phyloP scores from a whole-genome alignment of 192 early-diverging fungal genomes.

The Chytriomyces sp. region DNA sequence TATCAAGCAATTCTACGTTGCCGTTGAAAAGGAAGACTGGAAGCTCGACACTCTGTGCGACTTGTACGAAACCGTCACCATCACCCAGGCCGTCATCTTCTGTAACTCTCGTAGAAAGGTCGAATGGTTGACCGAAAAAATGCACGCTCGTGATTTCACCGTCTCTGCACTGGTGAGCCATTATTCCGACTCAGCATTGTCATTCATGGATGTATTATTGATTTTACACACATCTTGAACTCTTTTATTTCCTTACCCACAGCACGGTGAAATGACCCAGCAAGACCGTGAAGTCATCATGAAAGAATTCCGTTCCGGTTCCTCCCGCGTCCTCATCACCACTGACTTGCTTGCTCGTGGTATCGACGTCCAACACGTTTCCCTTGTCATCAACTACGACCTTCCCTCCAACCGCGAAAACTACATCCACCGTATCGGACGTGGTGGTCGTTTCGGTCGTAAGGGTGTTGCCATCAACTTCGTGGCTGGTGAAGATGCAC shows the following conservation, averaged over 20 bases:
- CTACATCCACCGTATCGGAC: conserved; percentile 98
- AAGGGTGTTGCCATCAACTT: conserved; percentile 99
- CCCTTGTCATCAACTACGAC: conserved; percentile 98
- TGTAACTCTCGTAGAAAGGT: conserved; percentile 99
- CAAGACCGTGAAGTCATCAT: conserved; percentile 97
- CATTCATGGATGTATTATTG: background rate
- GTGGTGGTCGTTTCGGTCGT: conserved; percentile 95
- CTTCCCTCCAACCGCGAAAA: conserved; percentile 94
- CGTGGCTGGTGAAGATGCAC: conserved; percentile 93
- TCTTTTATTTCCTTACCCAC: background rate
- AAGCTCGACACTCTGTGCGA: conserved; percentile 98
- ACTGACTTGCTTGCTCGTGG: conserved; percentile 99
- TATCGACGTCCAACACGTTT: conserved; percentile 99
- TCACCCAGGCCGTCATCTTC: conserved; percentile 99
- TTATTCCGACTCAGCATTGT: background rate
- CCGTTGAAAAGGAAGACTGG: conserved; percentile 99
- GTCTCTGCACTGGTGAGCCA: conserved; percentile 80
- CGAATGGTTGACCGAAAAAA: conserved; percentile 96
- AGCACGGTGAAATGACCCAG: conserved; percentile 98
- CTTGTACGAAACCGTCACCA: conserved; percentile 97
- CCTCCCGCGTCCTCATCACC: conserved; percentile 94
- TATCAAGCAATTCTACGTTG: conserved; percentile 98
- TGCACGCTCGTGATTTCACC: conserved; percentile 96
- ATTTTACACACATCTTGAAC: background rate
- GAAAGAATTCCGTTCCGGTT: conserved; percentile 93